Percentiles rank a stretch among this genome's conserved stretches.
Evolutionary conservation across 306 rosid genomes (phyloP).

Genomic region (Inga laurina): DNA sequence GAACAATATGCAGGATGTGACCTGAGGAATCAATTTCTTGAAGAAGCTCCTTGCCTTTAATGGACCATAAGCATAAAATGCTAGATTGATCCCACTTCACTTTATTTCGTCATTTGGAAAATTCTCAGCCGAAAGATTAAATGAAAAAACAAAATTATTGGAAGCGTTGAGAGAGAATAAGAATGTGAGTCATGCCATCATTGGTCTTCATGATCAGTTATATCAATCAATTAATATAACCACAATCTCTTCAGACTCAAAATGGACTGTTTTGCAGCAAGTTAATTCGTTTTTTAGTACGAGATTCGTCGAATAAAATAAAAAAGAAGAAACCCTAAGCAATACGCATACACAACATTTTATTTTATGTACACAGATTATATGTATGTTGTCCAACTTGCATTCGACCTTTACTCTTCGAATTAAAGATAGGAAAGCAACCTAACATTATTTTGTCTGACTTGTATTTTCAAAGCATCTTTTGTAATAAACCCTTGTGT

Average conservation of each 20-base stretch:
- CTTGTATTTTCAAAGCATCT: not conserved
- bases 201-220: not conserved
- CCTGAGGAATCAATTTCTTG: constrained; percentile 27
- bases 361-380: not conserved
- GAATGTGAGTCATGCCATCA: not conserved
- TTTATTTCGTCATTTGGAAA: constrained; percentile 9
- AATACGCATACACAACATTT: not conserved
- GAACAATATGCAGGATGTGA: constrained; percentile 17
- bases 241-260: not conserved
- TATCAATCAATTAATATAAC: not conserved
- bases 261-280: not conserved
- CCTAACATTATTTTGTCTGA: not conserved
- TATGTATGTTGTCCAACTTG: not conserved
- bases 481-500: not conserved
- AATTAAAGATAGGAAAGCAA: not conserved
- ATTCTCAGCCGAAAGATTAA: not conserved
- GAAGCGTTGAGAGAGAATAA: not conserved
- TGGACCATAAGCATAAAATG: constrained; percentile 34
- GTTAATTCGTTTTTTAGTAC: not conserved
- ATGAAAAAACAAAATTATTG: not conserved
- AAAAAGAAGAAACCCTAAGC: not conserved
- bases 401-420: not conserved
- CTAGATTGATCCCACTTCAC: constrained; percentile 30
- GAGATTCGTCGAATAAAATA: not conserved
- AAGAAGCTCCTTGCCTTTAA: constrained; percentile 31